phyloP scores from a whole-genome alignment of 257 asterid species.

The Solanum pennellii region DNA sequence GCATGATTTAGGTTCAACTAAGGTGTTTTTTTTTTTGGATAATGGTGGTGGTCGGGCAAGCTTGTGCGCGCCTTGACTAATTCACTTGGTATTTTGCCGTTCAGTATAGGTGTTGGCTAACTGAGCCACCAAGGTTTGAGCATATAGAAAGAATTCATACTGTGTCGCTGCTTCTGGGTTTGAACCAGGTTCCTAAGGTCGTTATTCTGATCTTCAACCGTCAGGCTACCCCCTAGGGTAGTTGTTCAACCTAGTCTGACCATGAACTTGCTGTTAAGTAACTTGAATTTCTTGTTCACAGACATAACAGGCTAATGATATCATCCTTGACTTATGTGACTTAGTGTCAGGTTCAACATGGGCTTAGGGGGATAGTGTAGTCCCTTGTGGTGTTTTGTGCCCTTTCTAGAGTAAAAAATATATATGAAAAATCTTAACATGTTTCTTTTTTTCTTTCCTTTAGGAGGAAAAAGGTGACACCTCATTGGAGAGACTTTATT shows the following conservation, averaged over 20 bases:
- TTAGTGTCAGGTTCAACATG: background rate
- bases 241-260: background rate
- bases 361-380: background rate
- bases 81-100: background rate
- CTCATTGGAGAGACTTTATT: conserved; percentile 7
- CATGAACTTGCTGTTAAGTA: background rate
- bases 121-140: background rate
- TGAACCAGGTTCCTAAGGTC: background rate
- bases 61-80: background rate
- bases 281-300: background rate
- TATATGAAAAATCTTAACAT: background rate
- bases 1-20: background rate
- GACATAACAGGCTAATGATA: background rate
- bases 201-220: background rate
- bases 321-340: background rate
- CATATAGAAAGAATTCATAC: background rate
- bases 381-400: background rate
- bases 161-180: background rate
- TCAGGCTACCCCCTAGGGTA: background rate
- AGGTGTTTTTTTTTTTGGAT: background rate
- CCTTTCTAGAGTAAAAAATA: background rate
- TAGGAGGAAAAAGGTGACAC: conserved; percentile 1
- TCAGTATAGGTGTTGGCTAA: background rate
- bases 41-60: background rate
- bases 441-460: background rate